Evolutionary conservation across 441 rosid species (phyloP), one percentile per base, ranked within the genome.

Genomic region (Gossypium schwendimanii): DNA sequence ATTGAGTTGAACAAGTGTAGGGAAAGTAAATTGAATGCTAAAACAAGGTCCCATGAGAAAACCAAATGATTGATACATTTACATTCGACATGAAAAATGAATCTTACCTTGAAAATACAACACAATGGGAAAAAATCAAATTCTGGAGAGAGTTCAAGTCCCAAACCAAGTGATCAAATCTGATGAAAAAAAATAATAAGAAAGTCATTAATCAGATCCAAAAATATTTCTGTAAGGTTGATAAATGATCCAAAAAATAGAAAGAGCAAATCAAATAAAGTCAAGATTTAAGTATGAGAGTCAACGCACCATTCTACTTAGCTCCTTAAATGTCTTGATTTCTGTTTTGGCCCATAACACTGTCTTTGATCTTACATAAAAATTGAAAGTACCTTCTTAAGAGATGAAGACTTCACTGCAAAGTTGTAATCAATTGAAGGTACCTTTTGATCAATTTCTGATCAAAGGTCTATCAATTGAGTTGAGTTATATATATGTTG

Each of bases 141-240:
- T 15, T 36, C 49, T 31, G 50, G 45, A 58, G 26, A 62, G 39
- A 52, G 23, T 52, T 55, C 57, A 45, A 14, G 67, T 57, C 68
- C 69, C 21, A 45, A 47, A 54, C 58, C 55, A 71, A 50, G 57
- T 72, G 63, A 78, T 64, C 44, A 39, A 75, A 72, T 78, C 75
- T 68, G 71, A 52, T 49, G n/a, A 50, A 15, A 28, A 18, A 11
- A 17, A 24, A 23, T 18, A 2, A 33, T 21, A 47, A 15, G 10
- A 55, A 55, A 26, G 14, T 17, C 23, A 15, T 47, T 50, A 7
- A 50, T 15, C 24, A 50, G 45, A 9, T 47, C 57, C 18, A 24
- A 65, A 45, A 23, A 23, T 15, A 12, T 6, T 23, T 24, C 41
- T 23, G 18, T 64, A 44, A 41, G 45, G 54, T 14, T 64, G 9